phyloP scores from a whole-genome alignment of 108 stramenopile species.

The Nitzschia sp. region DNA sequence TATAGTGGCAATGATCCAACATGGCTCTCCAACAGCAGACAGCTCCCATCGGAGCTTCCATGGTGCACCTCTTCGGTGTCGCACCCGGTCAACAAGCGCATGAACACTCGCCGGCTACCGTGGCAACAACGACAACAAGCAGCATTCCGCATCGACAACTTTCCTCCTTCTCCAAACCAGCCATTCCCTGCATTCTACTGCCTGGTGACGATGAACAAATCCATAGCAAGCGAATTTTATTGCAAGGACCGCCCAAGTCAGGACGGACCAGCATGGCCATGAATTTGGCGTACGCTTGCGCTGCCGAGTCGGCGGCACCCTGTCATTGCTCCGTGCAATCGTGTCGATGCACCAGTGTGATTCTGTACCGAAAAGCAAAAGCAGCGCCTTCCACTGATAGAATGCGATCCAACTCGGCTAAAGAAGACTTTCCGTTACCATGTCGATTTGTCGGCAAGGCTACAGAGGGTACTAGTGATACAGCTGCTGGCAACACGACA shows the following conservation, averaged over 20 bases:
- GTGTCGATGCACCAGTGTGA: constrained; percentile 14
- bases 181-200: constrained; percentile 5
- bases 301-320: background rate
- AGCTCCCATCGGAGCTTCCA: constrained; percentile 17
- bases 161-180: background rate
- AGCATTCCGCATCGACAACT: background rate
- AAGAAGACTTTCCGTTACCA: background rate
- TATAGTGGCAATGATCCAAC: too few relatives aligned
- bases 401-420: too few relatives aligned
- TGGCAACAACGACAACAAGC: background rate
- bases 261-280: constrained; percentile 36
- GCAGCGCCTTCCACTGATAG: too few relatives aligned
- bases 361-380: constrained; percentile 6
- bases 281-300: constrained; percentile 27
- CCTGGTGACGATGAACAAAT: background rate
- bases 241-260: constrained; percentile 26
- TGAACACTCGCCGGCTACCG: background rate
- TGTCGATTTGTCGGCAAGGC: too few relatives aligned
- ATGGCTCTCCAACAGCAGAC: too few relatives aligned
- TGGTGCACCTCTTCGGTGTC: constrained; percentile 5
- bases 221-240: constrained; percentile 10
- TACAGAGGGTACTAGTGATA: too few relatives aligned
- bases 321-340: constrained; percentile 10
- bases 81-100: background rate
- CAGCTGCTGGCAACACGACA: too few relatives aligned